These are phyloP conservation scores for Phytophthora macrochlamydospora DNA, from an alignment of 352 stramenopile species.

Conservation along the genomic window DNA sequence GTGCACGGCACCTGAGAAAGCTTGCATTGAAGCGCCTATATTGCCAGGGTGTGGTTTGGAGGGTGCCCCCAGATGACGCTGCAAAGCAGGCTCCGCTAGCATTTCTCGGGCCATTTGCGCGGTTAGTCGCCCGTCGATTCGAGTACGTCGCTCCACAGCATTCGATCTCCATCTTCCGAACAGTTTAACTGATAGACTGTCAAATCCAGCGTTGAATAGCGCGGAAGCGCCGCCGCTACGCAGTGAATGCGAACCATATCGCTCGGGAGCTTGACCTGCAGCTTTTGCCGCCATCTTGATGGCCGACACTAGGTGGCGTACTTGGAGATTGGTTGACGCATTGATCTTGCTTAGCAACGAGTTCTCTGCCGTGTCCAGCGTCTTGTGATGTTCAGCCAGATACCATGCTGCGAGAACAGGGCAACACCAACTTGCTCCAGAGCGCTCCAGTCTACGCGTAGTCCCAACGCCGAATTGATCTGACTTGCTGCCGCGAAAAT, in stretches of 20 bases:
- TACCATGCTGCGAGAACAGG: conserved; percentile 8
- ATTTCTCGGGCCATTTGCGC: not conserved
- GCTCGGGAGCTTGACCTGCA: not conserved
- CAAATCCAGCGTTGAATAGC: conserved; percentile 6
- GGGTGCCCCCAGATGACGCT: not conserved
- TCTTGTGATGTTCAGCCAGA: conserved; percentile 4
- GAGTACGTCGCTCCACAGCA: conserved; percentile 1
- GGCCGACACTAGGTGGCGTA: not conserved
- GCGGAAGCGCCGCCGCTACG: conserved; percentile 7
- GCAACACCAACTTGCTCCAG: conserved; percentile 5
- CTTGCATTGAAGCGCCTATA: not conserved
- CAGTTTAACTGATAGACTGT: not conserved
- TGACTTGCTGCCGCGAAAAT: conserved; percentile 8
- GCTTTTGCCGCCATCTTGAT: conserved; percentile 1
- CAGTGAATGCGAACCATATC: conserved; percentile 13
- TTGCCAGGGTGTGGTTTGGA: conserved; percentile 1
- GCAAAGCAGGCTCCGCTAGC: not conserved
- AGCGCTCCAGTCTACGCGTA: not conserved
- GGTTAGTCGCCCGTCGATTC: not conserved
- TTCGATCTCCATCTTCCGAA: not conserved
- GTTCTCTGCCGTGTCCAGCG: not conserved
- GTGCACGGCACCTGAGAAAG: not conserved
- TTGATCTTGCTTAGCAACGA: conserved; percentile 8
- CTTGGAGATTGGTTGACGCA: conserved; percentile 4
- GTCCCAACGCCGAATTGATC: conserved; percentile 8